Evolutionary conservation across 306 rosid species (phyloP).

Genomic region (Casuarina cunninghamiana): DNA sequence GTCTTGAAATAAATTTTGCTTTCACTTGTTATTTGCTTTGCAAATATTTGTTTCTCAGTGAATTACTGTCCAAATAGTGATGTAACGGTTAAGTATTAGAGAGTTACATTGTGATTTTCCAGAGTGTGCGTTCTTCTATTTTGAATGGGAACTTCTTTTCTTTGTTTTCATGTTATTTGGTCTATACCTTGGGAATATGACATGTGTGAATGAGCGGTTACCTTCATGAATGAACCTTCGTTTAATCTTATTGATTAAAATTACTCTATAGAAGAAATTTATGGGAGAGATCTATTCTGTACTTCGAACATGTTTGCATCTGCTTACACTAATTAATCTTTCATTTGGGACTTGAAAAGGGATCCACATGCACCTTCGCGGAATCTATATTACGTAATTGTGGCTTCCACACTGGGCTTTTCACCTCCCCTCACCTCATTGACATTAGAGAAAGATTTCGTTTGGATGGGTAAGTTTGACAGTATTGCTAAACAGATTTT

Average conservation of each 20-base stretch:
- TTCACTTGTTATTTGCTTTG: neutral
- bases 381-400: conserved; percentile 84
- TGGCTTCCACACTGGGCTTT: conserved; percentile 90
- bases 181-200: neutral
- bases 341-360: conserved; percentile 47
- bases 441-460: conserved; percentile 93
- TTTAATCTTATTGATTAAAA: neutral
- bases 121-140: neutral
- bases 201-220: neutral
- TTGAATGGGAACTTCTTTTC: neutral
- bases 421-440: conserved; percentile 97
- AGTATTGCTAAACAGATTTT: conserved; percentile 10
- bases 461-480: conserved; percentile 76
- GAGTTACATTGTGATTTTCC: neutral
- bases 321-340: conserved; percentile 26
- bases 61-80: neutral
- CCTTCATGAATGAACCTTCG: neutral
- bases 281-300: neutral
- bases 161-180: neutral
- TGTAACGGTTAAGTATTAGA: neutral
- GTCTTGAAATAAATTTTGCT: neutral
- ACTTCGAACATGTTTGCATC: conserved; percentile 4
- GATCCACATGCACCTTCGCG: conserved; percentile 93
- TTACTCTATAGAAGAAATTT: neutral
- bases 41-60: neutral